Base-by-base conservation (phyloP, 768 basidiomycete species). In the Boletus vermiculosoides region DNA sequence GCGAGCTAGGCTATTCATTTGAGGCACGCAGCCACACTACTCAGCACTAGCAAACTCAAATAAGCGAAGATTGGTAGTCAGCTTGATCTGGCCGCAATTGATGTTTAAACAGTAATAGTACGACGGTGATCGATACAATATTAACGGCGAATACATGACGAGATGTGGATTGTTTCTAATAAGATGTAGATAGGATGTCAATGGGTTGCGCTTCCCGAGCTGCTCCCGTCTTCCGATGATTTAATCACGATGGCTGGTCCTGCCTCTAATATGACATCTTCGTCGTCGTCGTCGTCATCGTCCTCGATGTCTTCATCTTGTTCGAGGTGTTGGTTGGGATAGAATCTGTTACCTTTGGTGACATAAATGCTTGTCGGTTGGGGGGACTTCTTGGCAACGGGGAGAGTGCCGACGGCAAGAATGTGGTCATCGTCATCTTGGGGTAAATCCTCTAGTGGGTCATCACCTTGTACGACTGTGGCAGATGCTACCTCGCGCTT, bases 221-320 rank as follows among this genome's bases (percentile, higher is more conserved):
- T 58, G 55, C 53, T 48, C 50, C 52, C 63, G 25, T 66, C 71
- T 25, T 63, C 52, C 37, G 62, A 37, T 41, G 60, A 61, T 64
- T 81, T 80, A 30, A 78, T 67, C n/a, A 78, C 67, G 40, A 82
- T 70, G n/a, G 82, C 79, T 4, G 89, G 88, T 1, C 89, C 89
- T 20, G 86, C 81, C 73, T 90, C 89, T 63, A 91, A 73, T 64
- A 91, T 87, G 23, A 91, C 71, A 62, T 91, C 88, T 20, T 80
- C 83, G 62, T 90, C 87, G 30, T 80, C 78, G 25, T 79, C 78
- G n/a, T 79, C 73, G n/a, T 79, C 73, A 60, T 88, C 88, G 18
- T 80, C 83, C 60, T 88, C 88, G 31, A 77, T 76, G 36, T 79
- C 73, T 60, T 90, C 86, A 23, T 80, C 84, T 62, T 88, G 86